Evolutionary conservation across 2,329 filamentous ascomycete species (phyloP).

Genomic region (Aspergillus tubingensis): DNA sequence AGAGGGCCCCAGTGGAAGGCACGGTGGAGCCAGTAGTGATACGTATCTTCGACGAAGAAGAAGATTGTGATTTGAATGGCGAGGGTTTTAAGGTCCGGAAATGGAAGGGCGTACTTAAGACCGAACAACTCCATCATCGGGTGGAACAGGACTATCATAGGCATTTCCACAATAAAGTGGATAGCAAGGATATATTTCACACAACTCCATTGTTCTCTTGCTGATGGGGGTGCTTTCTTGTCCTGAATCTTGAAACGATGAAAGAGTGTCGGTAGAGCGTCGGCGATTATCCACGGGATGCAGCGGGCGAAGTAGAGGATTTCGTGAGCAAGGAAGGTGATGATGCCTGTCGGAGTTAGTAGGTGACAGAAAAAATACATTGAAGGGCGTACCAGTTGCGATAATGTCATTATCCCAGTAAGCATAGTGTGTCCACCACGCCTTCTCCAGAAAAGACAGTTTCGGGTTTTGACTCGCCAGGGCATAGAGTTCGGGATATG

Average conservation of each 20-base stretch:
- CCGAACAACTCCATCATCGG: conserved; percentile 88
- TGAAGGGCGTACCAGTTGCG: conserved; percentile 49
- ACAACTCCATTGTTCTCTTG: conserved; percentile 88
- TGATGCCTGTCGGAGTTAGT: conserved; percentile 65
- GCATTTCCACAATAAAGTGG: conserved; percentile 95
- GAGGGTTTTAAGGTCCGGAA: conserved; percentile 79
- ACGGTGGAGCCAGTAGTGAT: conserved; percentile 97
- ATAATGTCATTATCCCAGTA: conserved; percentile 96
- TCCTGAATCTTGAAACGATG: conserved; percentile 91
- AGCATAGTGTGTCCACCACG: conserved; percentile 94
- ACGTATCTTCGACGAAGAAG: conserved; percentile 91
- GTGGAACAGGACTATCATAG: conserved; percentile 92
- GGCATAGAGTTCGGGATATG: conserved; percentile 64
- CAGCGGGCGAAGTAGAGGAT: conserved; percentile 86
- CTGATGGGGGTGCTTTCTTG: conserved; percentile 76
- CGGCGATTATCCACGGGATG: conserved; percentile 87
- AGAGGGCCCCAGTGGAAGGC: conserved; percentile 87
- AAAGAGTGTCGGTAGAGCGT: conserved; percentile 75
- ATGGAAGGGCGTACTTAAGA: conserved; percentile 80
- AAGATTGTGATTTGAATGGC: conserved; percentile 84
- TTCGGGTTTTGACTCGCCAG: conserved; percentile 73
- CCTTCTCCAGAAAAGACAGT: conserved; percentile 78
- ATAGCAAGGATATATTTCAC: conserved; percentile 84
- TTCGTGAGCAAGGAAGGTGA: conserved; percentile 95
- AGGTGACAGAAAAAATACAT: background rate